Base-by-base conservation (phyloP, 108 stramenopile species). In the Parietichytrium sp. region DNA sequence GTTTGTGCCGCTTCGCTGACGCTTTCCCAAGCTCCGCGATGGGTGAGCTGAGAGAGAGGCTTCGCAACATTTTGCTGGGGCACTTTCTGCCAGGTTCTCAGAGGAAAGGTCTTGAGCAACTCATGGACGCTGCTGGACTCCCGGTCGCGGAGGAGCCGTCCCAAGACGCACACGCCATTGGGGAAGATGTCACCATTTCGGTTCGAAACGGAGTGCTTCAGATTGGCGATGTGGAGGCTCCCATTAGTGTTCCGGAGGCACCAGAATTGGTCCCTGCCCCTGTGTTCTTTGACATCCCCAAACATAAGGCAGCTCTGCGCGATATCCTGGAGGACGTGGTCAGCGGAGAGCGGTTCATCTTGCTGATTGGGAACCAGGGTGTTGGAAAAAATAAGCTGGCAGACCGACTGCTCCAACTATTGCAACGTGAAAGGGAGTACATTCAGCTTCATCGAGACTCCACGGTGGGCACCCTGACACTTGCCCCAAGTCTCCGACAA, bases 361-460 rank as follows among this genome's bases (percentile, higher is more conserved):
- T 95, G 31, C 83, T 95, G 16, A 82, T 93, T 8, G 96, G 96
- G 0, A 91, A 93, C 83, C 96, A 96, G 85, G 96, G 96, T 20
- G 93, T 93, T 6, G 96, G 96, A 45, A 96, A 96, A 80, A 96
- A 96, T 85, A 88, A 84, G 61, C 82, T 95, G 31, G 90, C 91
- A 31, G 94, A 95, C 83, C 42, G 89, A 4, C 83, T 94, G 23
- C 82, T 91, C 16, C 80, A 88, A 52, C 83, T 87, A 20, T 52
- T 88, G 12, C 85, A 92, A 29, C 88, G 82, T 36, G 96, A 96
- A 79, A 87, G 94, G 50, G 94, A 95, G 88, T 96, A 96, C 84
- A 83, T 94, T 47, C 96, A 96, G 81, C 89, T 96, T 3, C 96
- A 96, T 82, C 85, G 96, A 55, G 96, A 96, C 86, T 88, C 93